A percentile compares a stretch with the other conserved stretches of the same genome.
phyloP scores from a whole-genome alignment of 108 stramenopile genomes.

The Skeletonema costatum region DNA sequence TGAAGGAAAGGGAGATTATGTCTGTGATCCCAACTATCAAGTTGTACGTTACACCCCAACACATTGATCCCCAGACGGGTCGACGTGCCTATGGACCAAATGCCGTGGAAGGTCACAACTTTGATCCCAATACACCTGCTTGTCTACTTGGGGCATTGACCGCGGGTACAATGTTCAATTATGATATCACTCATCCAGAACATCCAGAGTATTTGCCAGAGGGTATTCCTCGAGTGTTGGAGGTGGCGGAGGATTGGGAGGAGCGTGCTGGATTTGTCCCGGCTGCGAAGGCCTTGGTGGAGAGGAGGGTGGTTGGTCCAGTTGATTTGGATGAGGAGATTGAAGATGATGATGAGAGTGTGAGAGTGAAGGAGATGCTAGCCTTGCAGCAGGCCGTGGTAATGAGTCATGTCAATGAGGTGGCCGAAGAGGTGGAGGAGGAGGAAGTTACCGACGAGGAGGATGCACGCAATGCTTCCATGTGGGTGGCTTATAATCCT shows the following conservation, averaged over 20 bases:
- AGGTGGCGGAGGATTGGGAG: conserved; percentile 40
- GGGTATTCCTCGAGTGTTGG: conserved; percentile 30
- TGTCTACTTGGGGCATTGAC: conserved; percentile 24
- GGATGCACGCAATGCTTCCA: conserved; percentile 26
- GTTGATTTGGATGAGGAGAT: conserved; percentile 34
- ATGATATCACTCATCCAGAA: conserved; percentile 13
- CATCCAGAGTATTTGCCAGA: conserved; percentile 24
- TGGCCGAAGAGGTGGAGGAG: not conserved
- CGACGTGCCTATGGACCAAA: not conserved
- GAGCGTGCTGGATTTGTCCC: conserved; percentile 37
- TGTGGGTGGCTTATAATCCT: conserved; percentile 36
- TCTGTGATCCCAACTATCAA: conserved; percentile 32
- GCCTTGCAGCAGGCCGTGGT: not conserved
- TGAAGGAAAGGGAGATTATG: conserved; percentile 28
- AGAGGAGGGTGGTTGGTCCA: conserved; percentile 1
- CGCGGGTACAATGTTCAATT: conserved; percentile 14
- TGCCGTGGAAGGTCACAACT: not conserved
- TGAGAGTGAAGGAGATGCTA: not conserved
- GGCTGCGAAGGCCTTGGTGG: not conserved
- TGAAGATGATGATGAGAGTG: conserved; percentile 2
- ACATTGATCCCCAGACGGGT: not conserved
- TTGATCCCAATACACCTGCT: conserved; percentile 18
- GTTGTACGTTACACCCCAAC: conserved; percentile 10
- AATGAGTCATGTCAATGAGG: not conserved
- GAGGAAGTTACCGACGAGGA: conserved; percentile 10